These are phyloP conservation scores for Lactifluus rugatus DNA, from an alignment of 768 basidiomycete species.

Conservation along the genomic window DNA sequence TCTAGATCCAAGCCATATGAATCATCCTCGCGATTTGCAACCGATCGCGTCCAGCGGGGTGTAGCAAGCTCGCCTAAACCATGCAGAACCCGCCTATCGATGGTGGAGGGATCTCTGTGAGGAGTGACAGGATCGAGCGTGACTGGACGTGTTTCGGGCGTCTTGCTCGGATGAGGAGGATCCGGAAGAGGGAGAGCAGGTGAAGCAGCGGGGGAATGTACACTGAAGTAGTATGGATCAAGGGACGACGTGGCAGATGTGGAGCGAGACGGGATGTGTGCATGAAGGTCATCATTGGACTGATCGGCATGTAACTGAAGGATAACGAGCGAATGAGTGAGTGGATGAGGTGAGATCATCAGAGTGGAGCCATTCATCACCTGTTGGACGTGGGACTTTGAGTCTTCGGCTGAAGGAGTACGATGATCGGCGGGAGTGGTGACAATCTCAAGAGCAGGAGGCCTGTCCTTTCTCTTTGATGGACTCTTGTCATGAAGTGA, in stretches of 20 bases:
- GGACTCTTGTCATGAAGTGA: slow-evolving; percentile 30
- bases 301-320: slow-evolving; percentile 41
- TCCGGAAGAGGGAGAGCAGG: slow-evolving; percentile 39
- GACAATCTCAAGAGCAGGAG: slow-evolving; percentile 42
- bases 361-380: slow-evolving; percentile 4
- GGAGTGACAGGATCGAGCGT: slow-evolving; percentile 56
- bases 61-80: slow-evolving; percentile 95
- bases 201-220: slow-evolving; percentile 58
- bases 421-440: slow-evolving; percentile 30
- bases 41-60: slow-evolving; percentile 76
- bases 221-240: slow-evolving; percentile 83
- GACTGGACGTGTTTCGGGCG: slow-evolving; percentile 46
- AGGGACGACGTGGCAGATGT: slow-evolving; percentile 70
- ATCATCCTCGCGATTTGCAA: slow-evolving; percentile 29
- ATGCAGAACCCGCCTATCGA: slow-evolving; percentile 80
- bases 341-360: not conserved
- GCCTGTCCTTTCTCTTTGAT: slow-evolving; percentile 41
- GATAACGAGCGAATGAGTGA: slow-evolving; percentile 1
- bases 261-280: slow-evolving; percentile 46
- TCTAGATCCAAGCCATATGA: slow-evolving; percentile 27
- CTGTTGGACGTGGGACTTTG: slow-evolving; percentile 10
- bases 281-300: slow-evolving; percentile 28
- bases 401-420: slow-evolving; percentile 15
- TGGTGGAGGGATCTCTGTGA: slow-evolving; percentile 62
- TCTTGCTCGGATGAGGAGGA: slow-evolving; percentile 35